These are phyloP conservation scores for Macrolepiota dolichaula DNA, from an alignment of 768 basidiomycete species.

Conservation along the genomic window DNA sequence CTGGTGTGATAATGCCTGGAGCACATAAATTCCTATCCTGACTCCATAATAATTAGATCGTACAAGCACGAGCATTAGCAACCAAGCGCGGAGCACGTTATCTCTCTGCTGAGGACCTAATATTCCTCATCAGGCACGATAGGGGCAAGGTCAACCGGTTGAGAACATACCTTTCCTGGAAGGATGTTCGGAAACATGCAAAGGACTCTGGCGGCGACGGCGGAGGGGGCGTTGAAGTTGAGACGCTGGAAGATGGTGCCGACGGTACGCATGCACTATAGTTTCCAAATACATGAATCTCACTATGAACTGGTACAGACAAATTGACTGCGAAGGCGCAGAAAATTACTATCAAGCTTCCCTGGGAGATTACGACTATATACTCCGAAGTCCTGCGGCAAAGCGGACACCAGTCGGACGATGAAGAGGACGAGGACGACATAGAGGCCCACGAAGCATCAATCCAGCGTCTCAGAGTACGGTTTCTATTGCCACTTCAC, in stretches of 20 bases:
- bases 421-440: conserved; percentile 95
- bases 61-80: conserved; percentile 85
- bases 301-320: conserved; percentile 37
- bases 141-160: conserved; percentile 91
- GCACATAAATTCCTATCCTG: background rate
- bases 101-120: conserved; percentile 89
- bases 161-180: conserved; percentile 93
- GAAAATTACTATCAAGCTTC: conserved; percentile 92
- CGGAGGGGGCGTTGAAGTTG: conserved; percentile 78
- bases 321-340: conserved; percentile 81
- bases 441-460: conserved; percentile 94
- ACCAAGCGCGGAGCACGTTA: conserved; percentile 81
- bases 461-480: conserved; percentile 78
- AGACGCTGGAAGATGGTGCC: conserved; percentile 77
- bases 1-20: conserved; percentile 46
- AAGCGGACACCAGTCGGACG: conserved; percentile 81
- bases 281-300: background rate
- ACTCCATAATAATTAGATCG: conserved; percentile 48
- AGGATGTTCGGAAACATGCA: conserved; percentile 92
- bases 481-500: conserved; percentile 1
- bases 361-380: conserved; percentile 92
- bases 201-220: conserved; percentile 87
- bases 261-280: conserved; percentile 52
- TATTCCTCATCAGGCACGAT: conserved; percentile 95
- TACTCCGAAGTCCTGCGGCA: conserved; percentile 83